phyloP scores from a whole-genome alignment of 1,139 yeast species.

The Candida albicans region DNA sequence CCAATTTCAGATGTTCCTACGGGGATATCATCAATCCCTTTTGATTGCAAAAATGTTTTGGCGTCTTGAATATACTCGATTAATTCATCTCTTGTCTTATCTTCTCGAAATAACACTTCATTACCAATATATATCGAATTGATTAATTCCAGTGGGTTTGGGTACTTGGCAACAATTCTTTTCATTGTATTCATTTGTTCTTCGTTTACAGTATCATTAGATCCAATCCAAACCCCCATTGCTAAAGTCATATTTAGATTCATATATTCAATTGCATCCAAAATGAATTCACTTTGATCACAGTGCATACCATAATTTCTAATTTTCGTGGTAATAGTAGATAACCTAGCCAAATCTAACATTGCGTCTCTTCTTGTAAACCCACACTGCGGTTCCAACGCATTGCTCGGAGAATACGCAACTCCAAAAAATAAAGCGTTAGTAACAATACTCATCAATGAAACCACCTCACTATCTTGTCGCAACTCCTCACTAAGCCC shows the following conservation, averaged over 20 bases:
- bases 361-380: constrained; percentile 47
- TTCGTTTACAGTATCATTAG: constrained; percentile 37
- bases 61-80: constrained; percentile 44
- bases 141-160: constrained; percentile 37
- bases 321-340: constrained; percentile 57
- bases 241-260: constrained; percentile 57
- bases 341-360: constrained; percentile 54
- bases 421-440: constrained; percentile 51
- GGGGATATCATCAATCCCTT: constrained; percentile 39
- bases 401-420: constrained; percentile 58
- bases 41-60: constrained; percentile 33
- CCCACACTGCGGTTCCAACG: constrained; percentile 55
- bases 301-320: constrained; percentile 68
- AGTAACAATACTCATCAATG: constrained; percentile 29
- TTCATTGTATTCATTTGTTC: constrained; percentile 48
- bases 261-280: constrained; percentile 53
- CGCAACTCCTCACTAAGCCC: constrained; percentile 28
- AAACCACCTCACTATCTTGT: constrained; percentile 27
- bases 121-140: constrained; percentile 61
- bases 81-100: constrained; percentile 39
- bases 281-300: constrained; percentile 50
- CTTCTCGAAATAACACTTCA: constrained; percentile 61
- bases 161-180: constrained; percentile 42
- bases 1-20: constrained; percentile 62
- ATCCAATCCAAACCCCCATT: constrained; percentile 65